Evolutionary conservation across 2,329 filamentous ascomycete species (phyloP), one percentile per base, ranked within the genome.

Genomic region (Neonectria sp.): DNA sequence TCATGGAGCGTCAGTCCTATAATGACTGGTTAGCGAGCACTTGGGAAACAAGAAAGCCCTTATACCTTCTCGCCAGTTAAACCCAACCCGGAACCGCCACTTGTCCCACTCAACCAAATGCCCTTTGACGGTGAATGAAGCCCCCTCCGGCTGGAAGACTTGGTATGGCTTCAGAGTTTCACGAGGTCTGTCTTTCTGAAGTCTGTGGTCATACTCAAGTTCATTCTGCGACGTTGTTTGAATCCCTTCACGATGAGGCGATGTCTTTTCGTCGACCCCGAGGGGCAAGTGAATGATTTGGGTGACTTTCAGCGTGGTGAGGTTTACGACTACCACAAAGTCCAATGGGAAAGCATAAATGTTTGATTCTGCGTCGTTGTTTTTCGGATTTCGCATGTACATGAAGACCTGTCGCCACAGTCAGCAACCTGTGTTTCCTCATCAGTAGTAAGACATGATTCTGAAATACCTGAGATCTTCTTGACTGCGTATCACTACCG

Each of bases 1-100:
- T 94, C 89, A 72, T 93, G 90, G 0, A 94, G 84, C 1, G 90
- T 90, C 35, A 37, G 35, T 2, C 35, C 35, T 37, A 7, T 17
- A 6, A 4, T 15, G 6, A 17, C 2, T 37, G 1, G 35, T 37
- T 13, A 37, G 35, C 33, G 17, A 37, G 17, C 1, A 17, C 35
- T 17, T 17, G 6, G 2, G 13, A 37, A 37, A 2, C 35, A 37
- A 37, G 13, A 15, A 37, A 6, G 2, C 1, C 7, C 15, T 13
- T 6, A 3, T 37, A 37, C 35, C 15, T 33, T 33, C 31, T 33
- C 31, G 31, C 31, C 31, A 33, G 31, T 33, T 33, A 9, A 33
- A 33, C 31, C 31, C 31, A 33, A 33, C 31, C 31, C 31, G 31
- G 11, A 33, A 33, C 31, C 31, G 31, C 31, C 31, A 33, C 31